Evolutionary conservation across 345 rosid genomes (phyloP), one percentile per base, ranked within the genome.

Genomic region (Pseudoturritis turrita): DNA sequence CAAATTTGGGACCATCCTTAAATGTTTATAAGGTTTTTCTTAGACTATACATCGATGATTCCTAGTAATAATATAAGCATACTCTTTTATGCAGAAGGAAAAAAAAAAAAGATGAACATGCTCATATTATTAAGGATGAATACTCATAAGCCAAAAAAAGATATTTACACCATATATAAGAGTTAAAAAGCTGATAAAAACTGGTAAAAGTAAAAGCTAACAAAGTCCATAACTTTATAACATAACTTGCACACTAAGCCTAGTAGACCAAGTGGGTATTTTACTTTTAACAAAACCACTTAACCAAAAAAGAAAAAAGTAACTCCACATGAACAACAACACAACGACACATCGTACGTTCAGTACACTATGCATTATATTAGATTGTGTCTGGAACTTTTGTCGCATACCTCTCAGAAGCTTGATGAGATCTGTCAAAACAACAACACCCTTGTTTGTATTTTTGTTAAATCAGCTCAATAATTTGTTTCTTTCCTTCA

Each of bases 371-470:
- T 47, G 55, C 73, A 63, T 33, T 41, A 40, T 72, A 50, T 66
- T 66, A 74, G 78, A 67, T 66, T 74, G 47, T 74, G 68, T 67
- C 68, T 66, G 51, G 33, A 45, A 41, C 35, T 39, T 43, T 66
- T 74, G 72, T 74, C 76, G 62, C 55, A 62, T 72, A 72, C 28
- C 70, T 41, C 31, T 41, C 31, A 26, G 52, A 46, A 57, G 7
- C 77, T 28, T n/a, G 29, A 58, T 57, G 28, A 51, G 47, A 74
- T 67, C 55, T 74, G 62, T 59, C 53, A 17, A 59, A 67, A 35
- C 52, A 65, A 26, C 66, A 56, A 47, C 45, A 44, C 58, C 31
- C 39, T 66, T 35, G 35, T 37, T 66, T 53, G 54, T 21, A 21
- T 62, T 43, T 7, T 33, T 33, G n/a, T n/a, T 61, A 49, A 28